phyloP scores from a whole-genome alignment of 2,329 filamentous ascomycete genomes.

The Allantophomopsis lycopodina region DNA sequence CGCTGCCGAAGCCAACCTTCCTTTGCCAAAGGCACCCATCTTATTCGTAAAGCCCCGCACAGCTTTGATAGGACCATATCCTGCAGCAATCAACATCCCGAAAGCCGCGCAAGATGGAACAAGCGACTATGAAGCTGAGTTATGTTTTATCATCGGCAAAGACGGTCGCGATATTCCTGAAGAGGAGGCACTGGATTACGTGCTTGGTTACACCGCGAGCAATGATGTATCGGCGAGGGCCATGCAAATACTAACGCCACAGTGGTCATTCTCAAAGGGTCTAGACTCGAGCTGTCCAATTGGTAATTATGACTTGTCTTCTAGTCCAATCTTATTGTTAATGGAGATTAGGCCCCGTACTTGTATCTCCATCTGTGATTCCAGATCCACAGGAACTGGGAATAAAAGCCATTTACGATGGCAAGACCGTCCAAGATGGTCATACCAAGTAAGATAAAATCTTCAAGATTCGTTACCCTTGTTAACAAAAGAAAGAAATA shows the following conservation, averaged over 20 bases:
- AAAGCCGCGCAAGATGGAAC: slow-evolving; percentile 17
- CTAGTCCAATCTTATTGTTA: background rate
- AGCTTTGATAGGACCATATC: slow-evolving; percentile 14
- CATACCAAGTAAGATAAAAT: slow-evolving; percentile 20
- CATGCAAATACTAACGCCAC: slow-evolving; percentile 25
- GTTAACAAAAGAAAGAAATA: slow-evolving; percentile 16
- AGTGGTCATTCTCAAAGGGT: slow-evolving; percentile 28
- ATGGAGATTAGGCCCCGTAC: slow-evolving; percentile 19
- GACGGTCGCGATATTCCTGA: slow-evolving; percentile 24
- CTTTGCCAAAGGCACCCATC: slow-evolving; percentile 15
- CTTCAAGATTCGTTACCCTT: background rate
- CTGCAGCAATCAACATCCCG: slow-evolving; percentile 15
- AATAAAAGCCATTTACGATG: slow-evolving; percentile 30
- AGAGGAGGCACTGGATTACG: slow-evolving; percentile 22
- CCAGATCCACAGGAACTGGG: slow-evolving; percentile 12
- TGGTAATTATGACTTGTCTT: slow-evolving; percentile 14
- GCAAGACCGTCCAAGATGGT: slow-evolving; percentile 33
- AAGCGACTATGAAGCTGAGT: slow-evolving; percentile 18
- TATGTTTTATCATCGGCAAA: slow-evolving; percentile 27
- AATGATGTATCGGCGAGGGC: slow-evolving; percentile 27
- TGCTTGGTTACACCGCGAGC: slow-evolving; percentile 25
- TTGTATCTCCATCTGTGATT: slow-evolving; percentile 16
- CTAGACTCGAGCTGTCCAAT: slow-evolving; percentile 27
- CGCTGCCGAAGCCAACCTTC: slow-evolving; percentile 14
- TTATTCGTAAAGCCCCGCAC: slow-evolving; percentile 18